Conservation (phyloP, 1,284 basidiomycete genomes). For the Cutaneotrichosporon curvatum region DNA sequence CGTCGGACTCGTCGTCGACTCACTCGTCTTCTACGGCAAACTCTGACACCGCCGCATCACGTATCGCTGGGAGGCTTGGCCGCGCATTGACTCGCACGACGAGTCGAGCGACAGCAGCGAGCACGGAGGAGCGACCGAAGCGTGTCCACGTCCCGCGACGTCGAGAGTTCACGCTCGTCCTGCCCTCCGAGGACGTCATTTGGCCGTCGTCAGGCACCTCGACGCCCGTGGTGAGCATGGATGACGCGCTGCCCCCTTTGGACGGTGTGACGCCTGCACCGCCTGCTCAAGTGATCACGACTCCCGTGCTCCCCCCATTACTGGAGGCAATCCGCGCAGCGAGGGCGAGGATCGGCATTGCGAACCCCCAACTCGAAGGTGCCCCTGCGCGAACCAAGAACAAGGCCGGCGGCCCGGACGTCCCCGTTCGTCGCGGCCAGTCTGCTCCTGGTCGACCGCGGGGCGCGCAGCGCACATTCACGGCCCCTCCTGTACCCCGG, state of each 20-base stretch:
- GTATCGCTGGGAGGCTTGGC: slow-evolving; percentile 8
- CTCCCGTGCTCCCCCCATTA: slow-evolving; percentile 55
- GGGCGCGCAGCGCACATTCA: slow-evolving; percentile 15
- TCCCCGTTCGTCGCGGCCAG: slow-evolving; percentile 20
- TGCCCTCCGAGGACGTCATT: slow-evolving; percentile 33
- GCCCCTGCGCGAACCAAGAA: neutral
- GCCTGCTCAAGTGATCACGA: slow-evolving; percentile 49
- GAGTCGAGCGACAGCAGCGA: slow-evolving; percentile 14
- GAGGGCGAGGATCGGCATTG: slow-evolving; percentile 2
- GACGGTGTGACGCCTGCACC: neutral
- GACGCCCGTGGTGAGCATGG: neutral
- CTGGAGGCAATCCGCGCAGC: slow-evolving; percentile 50
- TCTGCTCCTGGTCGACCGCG: slow-evolving; percentile 23
- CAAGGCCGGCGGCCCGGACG: slow-evolving; percentile 1
- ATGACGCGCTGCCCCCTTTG: neutral
- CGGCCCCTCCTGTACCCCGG: slow-evolving; percentile 26
- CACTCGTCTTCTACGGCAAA: neutral
- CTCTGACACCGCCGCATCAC: slow-evolving; percentile 1
- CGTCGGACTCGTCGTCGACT: slow-evolving; percentile 4
- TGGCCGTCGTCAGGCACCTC: neutral
- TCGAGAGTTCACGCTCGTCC: slow-evolving; percentile 56
- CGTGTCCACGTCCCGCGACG: slow-evolving; percentile 31
- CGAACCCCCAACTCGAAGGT: neutral
- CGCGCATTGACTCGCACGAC: slow-evolving; percentile 14
- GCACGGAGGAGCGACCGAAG: slow-evolving; percentile 24